Base-by-base conservation (phyloP, 768 basidiomycete species). In the Lactarius hengduanensis region DNA sequence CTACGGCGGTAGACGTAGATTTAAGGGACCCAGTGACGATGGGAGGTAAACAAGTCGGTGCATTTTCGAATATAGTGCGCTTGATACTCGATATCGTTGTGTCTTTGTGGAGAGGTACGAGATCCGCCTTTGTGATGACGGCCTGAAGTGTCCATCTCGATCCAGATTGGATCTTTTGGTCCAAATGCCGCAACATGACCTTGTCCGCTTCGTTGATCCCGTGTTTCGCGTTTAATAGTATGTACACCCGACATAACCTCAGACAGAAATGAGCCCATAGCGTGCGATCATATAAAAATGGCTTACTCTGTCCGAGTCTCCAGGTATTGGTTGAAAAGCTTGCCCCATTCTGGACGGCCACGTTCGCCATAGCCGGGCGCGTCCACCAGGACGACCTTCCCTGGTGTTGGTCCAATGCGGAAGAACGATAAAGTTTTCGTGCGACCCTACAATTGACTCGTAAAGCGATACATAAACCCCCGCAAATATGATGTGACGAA, bases 291-390 rank as follows among this genome's bases (percentile, higher is more conserved):
- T 3, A 40, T 20, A 20, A 13, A 4, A 45, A 32, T 20, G 32
- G 78, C 87, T 66, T 70, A 92, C 90, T 86, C 79, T 71, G 83
- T 75, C 20, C 91, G 85, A 45, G 77, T 83, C 61, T 80, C 73
- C 16, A 91, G 67, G 71, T 92, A 93, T 50, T 82, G 76, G 61
- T 89, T 80, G 73, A 92, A 91, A 4, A 90, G 70, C 32, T 77
- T 73, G 1, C 92, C 91, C 91, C 91, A 93, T 75, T 91, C 89
- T 40, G 81, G 80, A 53, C 89, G 82, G 15, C 92, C 91, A 62
- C 89, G 80, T 10, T 81, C 77, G 57, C 92, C 92, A 73, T 93
- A 94, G 18, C 92, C 91, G 3, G 92, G 92, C 15, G 91, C 83
- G 71, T 94, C 92, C 11, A 94, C 91, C 3, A 93, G 76, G 26